A percentile compares a stretch with the other conserved stretches of the same genome.
phyloP scores from a whole-genome alignment of 371 early-diverging fungal genomes.

The Circinella minor region DNA sequence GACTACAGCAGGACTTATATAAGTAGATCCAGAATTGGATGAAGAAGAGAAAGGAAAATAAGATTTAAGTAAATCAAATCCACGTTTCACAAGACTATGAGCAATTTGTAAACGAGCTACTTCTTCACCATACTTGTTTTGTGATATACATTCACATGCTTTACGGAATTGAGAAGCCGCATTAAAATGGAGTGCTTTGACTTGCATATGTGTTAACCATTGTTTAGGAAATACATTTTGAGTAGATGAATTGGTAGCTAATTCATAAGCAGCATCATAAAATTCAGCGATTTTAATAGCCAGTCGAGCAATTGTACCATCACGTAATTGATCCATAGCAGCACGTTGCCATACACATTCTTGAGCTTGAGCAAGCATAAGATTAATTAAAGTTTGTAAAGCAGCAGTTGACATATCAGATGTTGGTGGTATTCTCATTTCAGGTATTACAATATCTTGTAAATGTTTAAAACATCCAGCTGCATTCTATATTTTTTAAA shows the following conservation, averaged over 20 bases:
- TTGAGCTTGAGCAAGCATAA: slow-evolving; percentile 92
- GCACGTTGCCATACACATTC: slow-evolving; percentile 88
- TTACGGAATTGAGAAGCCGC: slow-evolving; percentile 82
- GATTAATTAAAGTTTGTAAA: slow-evolving; percentile 64
- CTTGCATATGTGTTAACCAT: slow-evolving; percentile 72
- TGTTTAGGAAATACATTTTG: slow-evolving; percentile 42
- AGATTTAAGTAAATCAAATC: slow-evolving; percentile 34
- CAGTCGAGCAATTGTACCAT: slow-evolving; percentile 76
- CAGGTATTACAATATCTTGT: slow-evolving; percentile 58
- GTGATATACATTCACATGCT: slow-evolving; percentile 69
- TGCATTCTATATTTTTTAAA: slow-evolving; percentile 53
- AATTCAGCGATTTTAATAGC: slow-evolving; percentile 74
- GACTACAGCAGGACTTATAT: slow-evolving; percentile 31
- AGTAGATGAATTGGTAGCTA: slow-evolving; percentile 59
- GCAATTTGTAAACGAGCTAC: slow-evolving; percentile 76
- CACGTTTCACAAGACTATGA: slow-evolving; percentile 40
- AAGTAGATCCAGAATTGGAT: slow-evolving; percentile 11
- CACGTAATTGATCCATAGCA: slow-evolving; percentile 76
- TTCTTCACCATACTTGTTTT: slow-evolving; percentile 85
- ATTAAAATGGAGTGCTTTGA: slow-evolving; percentile 71
- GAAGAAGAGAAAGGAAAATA: slow-evolving; percentile 5
- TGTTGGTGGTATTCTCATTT: slow-evolving; percentile 59
- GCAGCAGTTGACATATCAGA: slow-evolving; percentile 63
- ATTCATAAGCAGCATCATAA: slow-evolving; percentile 70
- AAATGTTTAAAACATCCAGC: slow-evolving; percentile 81